Percentiles rank a stretch among this genome's conserved stretches.
Conservation (phyloP, 106 monocot species). For the Gastrodia elata region DNA sequence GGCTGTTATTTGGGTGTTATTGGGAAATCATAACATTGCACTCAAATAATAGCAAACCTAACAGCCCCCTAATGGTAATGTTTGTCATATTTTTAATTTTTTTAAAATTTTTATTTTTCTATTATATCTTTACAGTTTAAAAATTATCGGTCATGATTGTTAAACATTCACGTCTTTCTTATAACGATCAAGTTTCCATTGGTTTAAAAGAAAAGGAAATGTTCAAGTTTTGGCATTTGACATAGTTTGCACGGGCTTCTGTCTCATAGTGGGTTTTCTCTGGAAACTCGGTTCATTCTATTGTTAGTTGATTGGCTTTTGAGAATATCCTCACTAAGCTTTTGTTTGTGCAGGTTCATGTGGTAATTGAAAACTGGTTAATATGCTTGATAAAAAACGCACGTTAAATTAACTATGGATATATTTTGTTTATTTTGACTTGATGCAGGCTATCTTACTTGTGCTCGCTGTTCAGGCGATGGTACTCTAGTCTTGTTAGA, state of each 20-base stretch:
- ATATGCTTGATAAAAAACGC: background rate
- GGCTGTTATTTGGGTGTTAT: no score
- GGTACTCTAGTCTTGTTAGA: constrained; percentile 65
- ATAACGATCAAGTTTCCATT: background rate
- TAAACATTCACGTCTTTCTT: background rate
- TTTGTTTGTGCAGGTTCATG: background rate
- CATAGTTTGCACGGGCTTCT: background rate
- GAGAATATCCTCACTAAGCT: background rate
- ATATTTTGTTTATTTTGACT: constrained; percentile 8
- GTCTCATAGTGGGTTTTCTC: background rate
- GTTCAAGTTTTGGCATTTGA: background rate
- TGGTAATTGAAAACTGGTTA: background rate
- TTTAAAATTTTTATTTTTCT: background rate
- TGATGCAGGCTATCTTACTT: constrained; percentile 85
- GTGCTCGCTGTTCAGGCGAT: constrained; percentile 90
- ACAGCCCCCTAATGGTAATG: no score
- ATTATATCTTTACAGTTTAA: background rate
- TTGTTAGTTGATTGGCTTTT: background rate
- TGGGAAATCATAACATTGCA: no score
- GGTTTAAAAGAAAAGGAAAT: background rate
- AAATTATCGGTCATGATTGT: background rate
- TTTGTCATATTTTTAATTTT: background rate
- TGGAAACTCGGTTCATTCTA: background rate
- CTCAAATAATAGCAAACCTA: no score
- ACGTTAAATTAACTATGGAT: background rate